Evolutionary conservation across 78 protist genomes (phyloP).

Genomic region (slime mould (Dictyostelium discoideum)): dicty_2.7 NC_007090.3:471001-471500

Average conservation of each 20-base stretch:
- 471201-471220: not conserved
- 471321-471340: not conserved
- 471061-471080: not conserved
- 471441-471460: too few species aligned
- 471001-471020: not conserved
- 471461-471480: too few species aligned
- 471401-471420: too few species aligned
- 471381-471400: not conserved
- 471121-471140: not conserved
- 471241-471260: not conserved
- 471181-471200: constrained; percentile 6
- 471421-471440: too few species aligned
- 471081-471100: not conserved
- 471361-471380: not conserved
- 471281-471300: not conserved
- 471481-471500: too few species aligned
- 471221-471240: not conserved
- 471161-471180: not conserved
- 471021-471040: not conserved
- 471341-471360: not conserved
- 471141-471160: not conserved
- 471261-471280: not conserved
- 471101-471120: not conserved
- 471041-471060: not conserved
- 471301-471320: too few species aligned